Evolutionary conservation across 352 stramenopile genomes (phyloP), one percentile per base, ranked within the genome.

Genomic region (Albugo laibachii): DNA sequence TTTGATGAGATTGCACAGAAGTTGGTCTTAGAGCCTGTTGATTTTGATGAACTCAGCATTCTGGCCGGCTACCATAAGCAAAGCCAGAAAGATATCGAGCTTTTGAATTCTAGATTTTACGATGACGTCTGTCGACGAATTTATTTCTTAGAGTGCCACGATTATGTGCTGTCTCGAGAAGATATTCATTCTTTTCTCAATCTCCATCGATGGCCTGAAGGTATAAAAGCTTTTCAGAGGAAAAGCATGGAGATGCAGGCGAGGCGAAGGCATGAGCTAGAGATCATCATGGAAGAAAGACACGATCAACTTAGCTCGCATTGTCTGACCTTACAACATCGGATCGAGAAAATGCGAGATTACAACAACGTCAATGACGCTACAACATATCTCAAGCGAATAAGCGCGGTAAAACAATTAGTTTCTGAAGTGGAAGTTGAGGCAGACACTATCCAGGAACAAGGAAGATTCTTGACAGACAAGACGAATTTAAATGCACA

Each of bases 341-440:
- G 88, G 8, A 81, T 95, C 35, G 83, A 94, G 47, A 95, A 95
- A 53, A 83, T 95, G 59, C 66, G 78, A 11, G 83, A 95, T 55
- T 84, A 83, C 19, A 78, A 77, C 0, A 92, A 88, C 35, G 61
- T 91, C 11, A 62, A 54, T 0, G 81, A 95, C 52, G 70, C 85
- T 0, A 58, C 69, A 13, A 92, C 65, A 37, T 81, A 91, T 16
- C 62, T 84, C 37, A 87, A 83, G 52, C 66, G 76, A 14, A 89
- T 93, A 43, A 74, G 81, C 21, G 63, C 68, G 2, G 63, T 85
- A 8, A 61, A 73, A 14, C 88, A 95, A 52, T 53, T 64, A 0
- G 61, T 95, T 1, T 71, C 89, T 50, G 82, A 92, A 49, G 64
- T 75, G 2, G 67, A 91, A 37, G 62, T 63, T 21, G 82, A 94